Percentiles rank a stretch among this genome's conserved stretches.
These are phyloP conservation scores for Xylaria palmicola DNA, from an alignment of 495 filamentous ascomycete species.

Conservation along the genomic window DNA sequence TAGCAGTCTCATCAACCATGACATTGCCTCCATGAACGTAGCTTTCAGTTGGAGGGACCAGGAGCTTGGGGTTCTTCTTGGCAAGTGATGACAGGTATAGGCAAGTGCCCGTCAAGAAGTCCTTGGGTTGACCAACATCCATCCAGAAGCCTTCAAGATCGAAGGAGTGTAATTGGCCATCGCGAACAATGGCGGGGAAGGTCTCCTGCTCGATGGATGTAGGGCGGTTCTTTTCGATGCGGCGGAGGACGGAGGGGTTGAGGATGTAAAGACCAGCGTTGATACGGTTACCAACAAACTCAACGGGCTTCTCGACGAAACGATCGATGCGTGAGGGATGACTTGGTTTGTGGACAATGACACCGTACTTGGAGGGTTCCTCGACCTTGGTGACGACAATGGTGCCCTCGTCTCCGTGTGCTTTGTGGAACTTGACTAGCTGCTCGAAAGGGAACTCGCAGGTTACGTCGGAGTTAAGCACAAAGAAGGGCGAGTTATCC, in stretches of 20 bases:
- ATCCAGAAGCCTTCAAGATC: slow-evolving; percentile 99
- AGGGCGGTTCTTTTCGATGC: slow-evolving; percentile 87
- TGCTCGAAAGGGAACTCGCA: slow-evolving; percentile 96
- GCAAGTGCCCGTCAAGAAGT: slow-evolving; percentile 96
- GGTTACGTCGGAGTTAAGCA: slow-evolving; percentile 98
- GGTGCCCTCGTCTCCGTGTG: slow-evolving; percentile 92
- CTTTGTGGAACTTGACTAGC: slow-evolving; percentile 85
- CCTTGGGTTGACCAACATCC: slow-evolving; percentile 99
- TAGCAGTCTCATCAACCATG: slow-evolving; percentile 89
- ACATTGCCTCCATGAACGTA: slow-evolving; percentile 96
- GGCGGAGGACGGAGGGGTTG: slow-evolving; percentile 84
- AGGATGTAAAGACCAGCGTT: slow-evolving; percentile 99
- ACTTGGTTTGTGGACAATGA: slow-evolving; percentile 95
- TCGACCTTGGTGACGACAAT: slow-evolving; percentile 99
- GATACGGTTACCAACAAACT: slow-evolving; percentile 99
- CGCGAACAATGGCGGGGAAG: slow-evolving; percentile 90
- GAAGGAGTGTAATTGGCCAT: slow-evolving; percentile 93
- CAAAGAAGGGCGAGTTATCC: slow-evolving; percentile 93
- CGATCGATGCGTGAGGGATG: slow-evolving; percentile 93
- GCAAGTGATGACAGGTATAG: slow-evolving; percentile 92
- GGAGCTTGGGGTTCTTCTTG: slow-evolving; percentile 86
- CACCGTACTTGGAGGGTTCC: slow-evolving; percentile 98
- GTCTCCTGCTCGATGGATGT: slow-evolving; percentile 99
- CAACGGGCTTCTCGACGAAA: slow-evolving; percentile 99
- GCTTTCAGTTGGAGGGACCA: slow-evolving; percentile 70